Base-by-base conservation (phyloP, 2,329 filamentous ascomycete genomes). In the Zopfia rhizophila region DNA sequence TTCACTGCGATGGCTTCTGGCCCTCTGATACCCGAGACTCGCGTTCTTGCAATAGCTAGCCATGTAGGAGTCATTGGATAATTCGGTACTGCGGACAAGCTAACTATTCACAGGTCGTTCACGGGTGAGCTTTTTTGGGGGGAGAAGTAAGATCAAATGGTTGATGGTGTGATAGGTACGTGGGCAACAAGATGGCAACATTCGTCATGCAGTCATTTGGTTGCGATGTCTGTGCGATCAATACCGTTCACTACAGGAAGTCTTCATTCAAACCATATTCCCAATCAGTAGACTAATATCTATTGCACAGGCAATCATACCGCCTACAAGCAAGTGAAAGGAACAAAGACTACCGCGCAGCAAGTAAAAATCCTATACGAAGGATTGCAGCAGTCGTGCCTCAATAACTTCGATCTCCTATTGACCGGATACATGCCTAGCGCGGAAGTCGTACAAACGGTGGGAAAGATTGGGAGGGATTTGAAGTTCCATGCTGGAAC, bases 211-310 rank as follows among this genome's bases (percentile, higher is more conserved):
- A 99, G 72, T 88, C 89, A 1, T 77, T 99, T 38, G 94, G 94
- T 35, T 97, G 91, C 67, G 93, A 99, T 64, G 93, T 97, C 5
- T 89, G 91, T 7, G 90, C 91, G 2, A 82, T 99, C 63, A 97
- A 99, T 70, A 99, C 94, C 0, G 94, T 99, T 5, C 89, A 99
- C 64, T 99, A 97, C 77, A 97, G 93, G 96, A 78, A 72, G 87
- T 4, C 32, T 32, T 44, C 37, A 52, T 13, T 22, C 5, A 3
- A 25, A 30, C 3, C 14, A n/a, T 28, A 25, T 17, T 16, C 43
- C 38, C 8, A 13, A 41, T 7, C 2, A 23, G 28, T 23, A 28
- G 7, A 31, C 18, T 29, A 29, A 53, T 60, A 29, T 56, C 7
- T 23, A 2, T 2, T 7, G 7, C 32, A 13, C 63, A 96, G 92